Conservation (phyloP, 192 early-diverging fungal species). For the Coemansia sp. region DNA sequence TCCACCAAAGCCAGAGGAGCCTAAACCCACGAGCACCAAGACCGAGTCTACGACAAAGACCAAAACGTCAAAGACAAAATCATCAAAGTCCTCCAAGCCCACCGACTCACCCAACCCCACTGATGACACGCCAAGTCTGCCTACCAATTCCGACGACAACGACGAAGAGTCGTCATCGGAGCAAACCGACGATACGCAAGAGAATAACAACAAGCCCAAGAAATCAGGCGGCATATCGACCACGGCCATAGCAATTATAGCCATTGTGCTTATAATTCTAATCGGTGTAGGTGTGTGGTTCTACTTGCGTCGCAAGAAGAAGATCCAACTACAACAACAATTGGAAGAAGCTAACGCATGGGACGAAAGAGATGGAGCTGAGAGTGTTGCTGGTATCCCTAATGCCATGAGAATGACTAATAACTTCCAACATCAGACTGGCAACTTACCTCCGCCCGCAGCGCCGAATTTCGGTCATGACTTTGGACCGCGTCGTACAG, state of each 20-base stretch:
- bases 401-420: not conserved
- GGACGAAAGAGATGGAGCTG: not conserved
- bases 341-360: not conserved
- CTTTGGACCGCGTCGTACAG: not conserved
- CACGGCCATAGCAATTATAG: not conserved
- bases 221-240: not conserved
- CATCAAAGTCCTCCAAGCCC: not conserved
- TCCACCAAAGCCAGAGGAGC: not conserved
- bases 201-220: not conserved
- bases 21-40: not conserved
- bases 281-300: conserved; percentile 6
- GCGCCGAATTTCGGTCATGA: not conserved
- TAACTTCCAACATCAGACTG: not conserved
- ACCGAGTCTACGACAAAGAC: not conserved
- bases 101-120: not conserved
- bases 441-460: not conserved
- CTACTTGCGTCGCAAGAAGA: conserved; percentile 13
- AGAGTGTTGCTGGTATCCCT: not conserved
- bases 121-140: not conserved
- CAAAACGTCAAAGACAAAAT: not conserved
- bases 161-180: not conserved
- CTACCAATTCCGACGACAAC: not conserved
- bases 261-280: not conserved
- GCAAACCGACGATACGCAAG: not conserved
- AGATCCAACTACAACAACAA: not conserved